Base-by-base conservation (phyloP, 1,284 basidiomycete species). In the Athelia psychrophila region DNA sequence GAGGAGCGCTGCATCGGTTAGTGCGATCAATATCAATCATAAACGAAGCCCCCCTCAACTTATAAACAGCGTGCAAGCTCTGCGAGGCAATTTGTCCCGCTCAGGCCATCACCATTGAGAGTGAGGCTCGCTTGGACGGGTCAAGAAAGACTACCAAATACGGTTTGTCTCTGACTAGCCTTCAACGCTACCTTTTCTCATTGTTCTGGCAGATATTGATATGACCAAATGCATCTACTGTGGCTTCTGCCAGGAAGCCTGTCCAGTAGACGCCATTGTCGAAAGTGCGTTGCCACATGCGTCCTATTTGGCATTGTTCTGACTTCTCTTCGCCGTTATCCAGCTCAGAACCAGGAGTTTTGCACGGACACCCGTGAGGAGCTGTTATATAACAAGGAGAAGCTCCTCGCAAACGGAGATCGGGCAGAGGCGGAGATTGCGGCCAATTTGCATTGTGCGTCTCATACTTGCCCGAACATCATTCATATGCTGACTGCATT, bases 81-180 rank as follows among this genome's bases (percentile, higher is more conserved):
- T 99, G 97, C 68, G 97, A 99, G 72, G 96, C 97, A 44, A 99
- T 99, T 64, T 99, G 96, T 73, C 96, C 97, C 42, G 97, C 97
- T 23, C 97, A 98, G 72, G 97, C 97, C 18, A 99, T 99, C 69
- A 99, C 97, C 24, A 99, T 99, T 65, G 97, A 99, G 76, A 95
- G 92, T 58, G 97, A 99, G 74, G 87, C 95, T 50, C 88, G 97
- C 60, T 78, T 88, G 69, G 97, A 99, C 68, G 97, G 97, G 51
- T 96, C 95, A 52, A 84, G 97, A 66, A 83, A 94, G 73, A 99
- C 97, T 52, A 99, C 97, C 36, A 92, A 93, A 82, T 99, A 99
- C 69, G 95, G 93, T 84, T 53, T 51, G 77, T 64, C 45, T 27
- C 48, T 51, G 48, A 42, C 40, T 56, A 51, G 20, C 32, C 36